These are phyloP conservation scores for Leucocoprinus sp. DNA, from an alignment of 768 basidiomycete species.

Conservation along the genomic window DNA sequence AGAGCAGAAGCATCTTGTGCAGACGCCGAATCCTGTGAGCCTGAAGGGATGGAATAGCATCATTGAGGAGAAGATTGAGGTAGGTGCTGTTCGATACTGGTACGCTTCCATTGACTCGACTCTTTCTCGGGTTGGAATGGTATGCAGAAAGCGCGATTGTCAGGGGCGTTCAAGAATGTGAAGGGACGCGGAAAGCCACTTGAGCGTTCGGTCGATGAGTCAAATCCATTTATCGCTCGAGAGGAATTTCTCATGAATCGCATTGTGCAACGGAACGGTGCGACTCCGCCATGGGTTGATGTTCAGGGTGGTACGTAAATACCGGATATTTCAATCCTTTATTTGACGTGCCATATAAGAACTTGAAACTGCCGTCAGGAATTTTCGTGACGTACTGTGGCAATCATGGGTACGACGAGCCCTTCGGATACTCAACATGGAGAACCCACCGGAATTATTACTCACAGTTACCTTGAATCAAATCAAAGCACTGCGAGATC, in stretches of 20 bases:
- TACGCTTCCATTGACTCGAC: too few relatives aligned
- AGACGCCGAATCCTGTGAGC: conserved; percentile 43
- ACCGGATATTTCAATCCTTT: neutral
- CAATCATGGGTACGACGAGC: conserved; percentile 73
- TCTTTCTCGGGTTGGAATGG: too few relatives aligned
- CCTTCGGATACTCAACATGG: conserved; percentile 48
- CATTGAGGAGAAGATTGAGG: conserved; percentile 78
- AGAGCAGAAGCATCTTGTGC: conserved; percentile 3
- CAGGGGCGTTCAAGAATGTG: conserved; percentile 65
- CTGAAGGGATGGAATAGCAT: conserved; percentile 71
- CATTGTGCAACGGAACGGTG: conserved; percentile 75
- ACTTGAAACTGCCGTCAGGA: conserved; percentile 50
- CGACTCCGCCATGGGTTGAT: conserved; percentile 82
- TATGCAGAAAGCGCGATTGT: conserved; percentile 50
- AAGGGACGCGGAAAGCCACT: conserved; percentile 52
- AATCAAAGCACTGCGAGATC: conserved; percentile 44
- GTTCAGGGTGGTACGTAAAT: conserved; percentile 51
- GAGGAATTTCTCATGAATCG: conserved; percentile 85
- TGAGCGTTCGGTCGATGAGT: conserved; percentile 28
- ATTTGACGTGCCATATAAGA: conserved; percentile 30
- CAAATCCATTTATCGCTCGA: conserved; percentile 53
- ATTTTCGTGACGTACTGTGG: conserved; percentile 58
- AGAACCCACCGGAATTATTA: conserved; percentile 32
- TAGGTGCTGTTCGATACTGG: conserved; percentile 19
- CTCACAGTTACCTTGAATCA: conserved; percentile 25